Evolutionary conservation across 164 flowering plant species (phyloP), one percentile per base, ranked within the genome.

Genomic region (Tetracentron sinense): DNA sequence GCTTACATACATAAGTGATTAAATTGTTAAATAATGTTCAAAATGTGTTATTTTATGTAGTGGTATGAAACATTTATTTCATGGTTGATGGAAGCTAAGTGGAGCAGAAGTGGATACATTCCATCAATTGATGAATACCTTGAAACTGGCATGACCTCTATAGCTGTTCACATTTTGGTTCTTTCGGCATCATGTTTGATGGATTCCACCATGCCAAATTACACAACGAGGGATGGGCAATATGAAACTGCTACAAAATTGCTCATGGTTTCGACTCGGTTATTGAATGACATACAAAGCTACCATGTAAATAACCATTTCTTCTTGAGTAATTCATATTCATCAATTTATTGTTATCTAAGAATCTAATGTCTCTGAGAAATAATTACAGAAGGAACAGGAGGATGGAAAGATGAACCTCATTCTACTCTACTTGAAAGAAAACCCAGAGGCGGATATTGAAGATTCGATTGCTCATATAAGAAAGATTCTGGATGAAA

Each of bases 281-380:
- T 82, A n/a, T 56, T 72, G 62, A 78, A 78, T 38, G 81, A 78
- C 63, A 68, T 56, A 2, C 78, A 75, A 58, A 75, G 82, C 63
- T 76, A 81, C 33, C 59, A 80, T 72, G 83, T 77, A 58, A 63
- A 4, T 54, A 42, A 11, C 2, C 12, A 5, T 2, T 4, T 20
- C 25, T 8, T 52, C 29, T 21, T 27, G 15, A 7, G 12, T 48
- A 8, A 21, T 51, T 50, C 28, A 16, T 17, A 50, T 33, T 35
- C 16, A 1, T 11, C 14, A 10, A 5, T 42, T 2, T 62, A 3
- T 29, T 0, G 14, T 8, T n/a, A 20, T 10, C 6, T n/a, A 5
- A n/a, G 11, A 20, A 47, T 15, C 17, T 25, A 0, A 38, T 17
- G 5, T 12, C 10, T 16, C 35, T 42, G 26, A 19, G 28, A 19